Evolutionary conservation across 208 protist genomes (phyloP).

Genomic region (Acanthamoeba castellanii): DNA sequence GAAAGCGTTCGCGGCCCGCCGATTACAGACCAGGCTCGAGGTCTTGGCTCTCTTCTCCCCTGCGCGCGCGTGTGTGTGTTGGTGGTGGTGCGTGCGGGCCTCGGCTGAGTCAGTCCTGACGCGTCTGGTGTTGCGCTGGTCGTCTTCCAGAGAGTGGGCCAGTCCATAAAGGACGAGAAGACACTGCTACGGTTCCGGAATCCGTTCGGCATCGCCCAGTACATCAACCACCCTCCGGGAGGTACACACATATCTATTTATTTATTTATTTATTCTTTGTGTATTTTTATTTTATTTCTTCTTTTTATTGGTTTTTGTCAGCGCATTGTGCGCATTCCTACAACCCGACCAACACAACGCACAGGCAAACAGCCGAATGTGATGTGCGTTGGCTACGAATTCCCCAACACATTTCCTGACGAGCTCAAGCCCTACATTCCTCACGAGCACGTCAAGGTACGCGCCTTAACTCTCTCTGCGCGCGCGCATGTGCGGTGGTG

Average conservation of each 20-base stretch:
- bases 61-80: not conserved
- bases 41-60: not conserved
- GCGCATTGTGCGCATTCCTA: not conserved
- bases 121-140: not conserved
- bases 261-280: too few relatives aligned
- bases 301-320: not conserved
- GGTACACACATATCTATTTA: not conserved
- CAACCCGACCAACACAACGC: not conserved
- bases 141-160: slow-evolving; percentile 3
- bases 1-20: not conserved
- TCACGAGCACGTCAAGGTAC: slow-evolving; percentile 7
- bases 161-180: not conserved
- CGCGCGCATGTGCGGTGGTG: too few relatives aligned
- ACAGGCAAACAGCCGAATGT: slow-evolving; percentile 48
- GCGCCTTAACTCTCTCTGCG: not conserved
- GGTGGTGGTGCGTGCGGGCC: not conserved
- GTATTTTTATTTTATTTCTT: too few relatives aligned
- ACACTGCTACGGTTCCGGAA: slow-evolving; percentile 57
- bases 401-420: slow-evolving; percentile 30
- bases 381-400: slow-evolving; percentile 65
- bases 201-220: slow-evolving; percentile 79
- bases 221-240: slow-evolving; percentile 77
- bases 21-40: not conserved
- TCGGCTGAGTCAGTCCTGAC: not conserved
- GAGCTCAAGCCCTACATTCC: slow-evolving; percentile 72